Percentiles rank a stretch among this genome's conserved stretches.
phyloP scores from a whole-genome alignment of 257 asterid genomes.

The Solanum virginianum region DNA sequence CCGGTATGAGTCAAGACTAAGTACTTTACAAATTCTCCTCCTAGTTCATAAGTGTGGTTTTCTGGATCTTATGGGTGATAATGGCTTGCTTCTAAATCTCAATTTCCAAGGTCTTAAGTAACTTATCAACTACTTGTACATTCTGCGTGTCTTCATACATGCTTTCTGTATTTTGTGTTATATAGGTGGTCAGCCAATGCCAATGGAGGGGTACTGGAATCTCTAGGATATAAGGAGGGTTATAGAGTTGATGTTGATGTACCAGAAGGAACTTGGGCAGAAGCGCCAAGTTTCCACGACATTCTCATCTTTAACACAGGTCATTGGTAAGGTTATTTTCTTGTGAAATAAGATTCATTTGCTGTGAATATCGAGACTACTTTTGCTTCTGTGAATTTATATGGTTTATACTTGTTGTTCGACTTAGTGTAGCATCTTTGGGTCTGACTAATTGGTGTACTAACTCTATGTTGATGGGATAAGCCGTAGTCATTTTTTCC shows the following conservation, averaged over 20 bases:
- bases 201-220: conserved; percentile 54
- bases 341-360: neutral
- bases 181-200: conserved; percentile 72
- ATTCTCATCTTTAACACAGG: conserved; percentile 89
- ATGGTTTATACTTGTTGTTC: neutral
- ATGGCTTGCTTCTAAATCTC: neutral
- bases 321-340: conserved; percentile 52
- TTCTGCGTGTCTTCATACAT: neutral
- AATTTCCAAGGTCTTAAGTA: neutral
- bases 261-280: conserved; percentile 86
- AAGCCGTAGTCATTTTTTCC: neutral
- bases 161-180: neutral
- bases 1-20: neutral
- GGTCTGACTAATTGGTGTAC: neutral
- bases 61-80: neutral
- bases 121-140: neutral
- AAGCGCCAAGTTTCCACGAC: conserved; percentile 65
- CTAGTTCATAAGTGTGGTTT: neutral
- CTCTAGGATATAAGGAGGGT: conserved; percentile 87
- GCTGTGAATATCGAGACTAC: neutral
- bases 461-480: neutral
- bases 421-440: neutral
- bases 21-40: neutral
- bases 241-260: conserved; percentile 80
- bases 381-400: neutral